Base-by-base conservation (phyloP, 768 basidiomycete species). In the Phlebiopsis gigantea region DNA sequence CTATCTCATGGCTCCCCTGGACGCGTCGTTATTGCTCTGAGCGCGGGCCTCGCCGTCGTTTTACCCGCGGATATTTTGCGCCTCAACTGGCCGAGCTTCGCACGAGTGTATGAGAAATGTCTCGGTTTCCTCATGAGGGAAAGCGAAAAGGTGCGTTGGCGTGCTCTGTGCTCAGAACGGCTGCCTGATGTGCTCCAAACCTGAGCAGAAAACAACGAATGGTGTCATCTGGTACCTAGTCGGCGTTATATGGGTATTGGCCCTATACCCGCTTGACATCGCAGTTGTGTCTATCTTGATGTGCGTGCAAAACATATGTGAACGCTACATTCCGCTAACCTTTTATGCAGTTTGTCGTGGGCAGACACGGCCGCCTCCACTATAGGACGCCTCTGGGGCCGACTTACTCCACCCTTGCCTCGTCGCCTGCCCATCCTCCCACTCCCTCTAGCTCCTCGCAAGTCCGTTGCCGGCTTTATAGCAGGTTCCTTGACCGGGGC, bases 321-420 rank as follows among this genome's bases (percentile, higher is more conserved):
- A 29, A 5, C 24, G 1, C 4, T n/a, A 19, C 21, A 19, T 12
- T 4, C 14, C 19, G 31, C 48, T 44, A 21, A 51, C 46, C 25
- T 53, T 29, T 58, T 34, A 42, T n/a, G 25, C 57, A 96, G 93
- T 59, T 83, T 97, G 47, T 93, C 93, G 29, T 97, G 94, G 94
- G 93, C 92, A 0, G 94, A 97, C 70, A 96, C 94, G 1, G 85
- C 93, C 17, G 94, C 94, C 5, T 96, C 94, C 9, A 95, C 91
- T 12, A 75, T 96, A 61, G 94, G 94, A 44, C 84, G 94, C n/a
- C 74, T 92, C 30, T 92, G 82, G 68, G 91, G 92, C 41, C 73
- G 75, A n/a, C 71, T 73, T 46, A 91, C 92, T 0, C 80, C 82
- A 0, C 78, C 73, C 4, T 79, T 88, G 4, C 87, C 87, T 1